Evolutionary conservation across 805 yeast species (phyloP), one percentile per base, ranked within the genome.

Genomic region (Lipomyces orientalis): DNA sequence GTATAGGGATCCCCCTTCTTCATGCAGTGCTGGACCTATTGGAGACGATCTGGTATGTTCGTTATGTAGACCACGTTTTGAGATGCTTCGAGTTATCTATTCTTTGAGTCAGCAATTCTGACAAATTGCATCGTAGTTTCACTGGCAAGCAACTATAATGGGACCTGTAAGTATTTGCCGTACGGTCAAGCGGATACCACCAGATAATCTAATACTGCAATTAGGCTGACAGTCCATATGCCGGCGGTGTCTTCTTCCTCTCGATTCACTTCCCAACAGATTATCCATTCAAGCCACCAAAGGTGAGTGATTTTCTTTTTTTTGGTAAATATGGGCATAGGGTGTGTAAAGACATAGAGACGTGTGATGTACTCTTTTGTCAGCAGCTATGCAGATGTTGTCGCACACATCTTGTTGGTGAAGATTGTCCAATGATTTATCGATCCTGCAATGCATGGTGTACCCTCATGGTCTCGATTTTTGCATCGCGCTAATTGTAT

Each of bases 131-230:
- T 39, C 19, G n/a, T 25, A 68, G 72, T 95, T 90, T 83, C 98
- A 94, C 84, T 95, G 99, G 99, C 98, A 95, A 83, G 99, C 98
- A 54, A 93, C 98, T 56, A 95, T 95, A 79, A 92, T 95, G 96
- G 99, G 99, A 60, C 99, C 99, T 61, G 72, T 52, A 52, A 25
- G 55, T 52, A 68, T 58, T n/a, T 34, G 3, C 14, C 16, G 14
- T 16, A 3, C 56, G 14, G 14, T 34, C 1, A 2, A 14, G 31
- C 5, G 58, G 35, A 6, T 29, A 35, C 29, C 2, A 3, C 29
- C 29, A 25, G 29, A 25, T 10, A 60, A 12, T 22, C 65, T 60
- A 37, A 60, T 43, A 31, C 10, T 59, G 58, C 19, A 55, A 16
- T 8, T 49, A 66, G 70, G 87, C 97, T 74, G 98, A 95, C 82